These are phyloP conservation scores for Dictyostelium discoideum DNA, from an alignment of 78 protist genomes.

Conservation along the genomic window DNA sequence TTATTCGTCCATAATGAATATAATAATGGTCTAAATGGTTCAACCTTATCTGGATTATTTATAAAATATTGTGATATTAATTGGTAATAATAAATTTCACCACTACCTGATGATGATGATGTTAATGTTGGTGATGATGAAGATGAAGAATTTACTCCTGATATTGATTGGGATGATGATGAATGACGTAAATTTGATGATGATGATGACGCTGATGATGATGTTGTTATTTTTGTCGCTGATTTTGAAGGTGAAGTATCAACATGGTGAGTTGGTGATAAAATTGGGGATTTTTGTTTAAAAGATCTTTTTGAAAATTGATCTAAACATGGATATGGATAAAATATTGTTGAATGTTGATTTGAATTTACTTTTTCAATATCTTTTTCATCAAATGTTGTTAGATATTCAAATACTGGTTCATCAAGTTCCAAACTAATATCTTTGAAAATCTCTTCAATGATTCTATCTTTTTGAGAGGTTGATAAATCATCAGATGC, in stretches of 20 bases:
- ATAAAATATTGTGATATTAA: constrained; percentile 39
- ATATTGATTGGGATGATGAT: not conserved
- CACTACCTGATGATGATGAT: not conserved
- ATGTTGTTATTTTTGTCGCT: not conserved
- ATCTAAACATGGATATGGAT: constrained; percentile 57
- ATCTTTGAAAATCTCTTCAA: constrained; percentile 38
- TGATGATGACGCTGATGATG: too few species aligned
- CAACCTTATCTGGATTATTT: constrained; percentile 62
- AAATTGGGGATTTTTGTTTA: not conserved
- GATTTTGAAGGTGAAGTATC: not conserved
- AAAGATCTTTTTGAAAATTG: not conserved
- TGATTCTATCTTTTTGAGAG: constrained; percentile 60
- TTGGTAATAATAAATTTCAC: constrained; percentile 56
- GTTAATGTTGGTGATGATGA: not conserved
- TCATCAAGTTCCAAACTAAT: constrained; percentile 60
- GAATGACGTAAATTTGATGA: not conserved
- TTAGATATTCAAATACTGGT: constrained; percentile 43
- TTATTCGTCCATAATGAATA: constrained; percentile 50
- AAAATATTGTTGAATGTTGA: not conserved
- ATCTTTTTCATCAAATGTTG: not conserved
- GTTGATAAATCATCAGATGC: constrained; percentile 60
- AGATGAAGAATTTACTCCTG: not conserved
- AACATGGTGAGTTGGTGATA: not conserved
- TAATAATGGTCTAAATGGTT: constrained; percentile 44
- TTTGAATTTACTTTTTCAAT: not conserved